These are phyloP conservation scores for Metschnikowia lunata DNA, from an alignment of 805 yeast species.

Conservation along the genomic window DNA sequence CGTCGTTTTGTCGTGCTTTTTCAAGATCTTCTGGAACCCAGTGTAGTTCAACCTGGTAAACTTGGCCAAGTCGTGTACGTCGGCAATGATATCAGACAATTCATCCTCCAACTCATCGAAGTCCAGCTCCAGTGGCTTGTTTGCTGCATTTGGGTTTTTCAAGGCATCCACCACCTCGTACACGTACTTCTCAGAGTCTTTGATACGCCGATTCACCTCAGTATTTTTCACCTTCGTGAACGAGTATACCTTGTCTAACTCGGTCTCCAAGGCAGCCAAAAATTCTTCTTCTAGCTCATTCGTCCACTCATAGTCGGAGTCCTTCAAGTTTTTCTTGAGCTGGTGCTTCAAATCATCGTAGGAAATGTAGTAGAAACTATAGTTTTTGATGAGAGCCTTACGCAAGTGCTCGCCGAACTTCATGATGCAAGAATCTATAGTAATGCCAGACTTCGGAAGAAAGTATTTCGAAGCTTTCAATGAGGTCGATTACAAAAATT, in stretches of 20 bases:
- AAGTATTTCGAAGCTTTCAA: too few species aligned
- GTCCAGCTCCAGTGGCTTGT: slow-evolving; percentile 39
- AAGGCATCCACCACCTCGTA: slow-evolving; percentile 54
- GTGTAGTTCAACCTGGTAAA: slow-evolving; percentile 91
- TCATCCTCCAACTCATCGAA: slow-evolving; percentile 42
- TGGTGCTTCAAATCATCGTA: slow-evolving; percentile 88
- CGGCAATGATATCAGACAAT: slow-evolving; percentile 79
- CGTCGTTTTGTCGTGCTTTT: slow-evolving; percentile 93
- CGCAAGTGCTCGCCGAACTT: slow-evolving; percentile 94
- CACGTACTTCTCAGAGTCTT: slow-evolving; percentile 73
- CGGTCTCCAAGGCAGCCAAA: slow-evolving; percentile 67
- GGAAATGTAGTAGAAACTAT: slow-evolving; percentile 83
- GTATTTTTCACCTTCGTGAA: slow-evolving; percentile 85
- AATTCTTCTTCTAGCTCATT: slow-evolving; percentile 79
- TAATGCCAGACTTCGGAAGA: too few species aligned
- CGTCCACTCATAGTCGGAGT: slow-evolving; percentile 61
- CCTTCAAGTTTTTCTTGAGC: slow-evolving; percentile 63
- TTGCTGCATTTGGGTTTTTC: slow-evolving; percentile 34
- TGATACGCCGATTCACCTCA: slow-evolving; percentile 81
- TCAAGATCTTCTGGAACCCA: slow-evolving; percentile 93
- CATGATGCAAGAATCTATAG: slow-evolving; percentile 41
- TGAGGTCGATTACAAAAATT: too few species aligned
- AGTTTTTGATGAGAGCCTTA: slow-evolving; percentile 84
- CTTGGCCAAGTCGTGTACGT: slow-evolving; percentile 94
- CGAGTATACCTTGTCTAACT: slow-evolving; percentile 87